phyloP scores from a whole-genome alignment of 225 moss, liverwort and hornwort genomes.

The Marchantia polymorpha region DNA sequence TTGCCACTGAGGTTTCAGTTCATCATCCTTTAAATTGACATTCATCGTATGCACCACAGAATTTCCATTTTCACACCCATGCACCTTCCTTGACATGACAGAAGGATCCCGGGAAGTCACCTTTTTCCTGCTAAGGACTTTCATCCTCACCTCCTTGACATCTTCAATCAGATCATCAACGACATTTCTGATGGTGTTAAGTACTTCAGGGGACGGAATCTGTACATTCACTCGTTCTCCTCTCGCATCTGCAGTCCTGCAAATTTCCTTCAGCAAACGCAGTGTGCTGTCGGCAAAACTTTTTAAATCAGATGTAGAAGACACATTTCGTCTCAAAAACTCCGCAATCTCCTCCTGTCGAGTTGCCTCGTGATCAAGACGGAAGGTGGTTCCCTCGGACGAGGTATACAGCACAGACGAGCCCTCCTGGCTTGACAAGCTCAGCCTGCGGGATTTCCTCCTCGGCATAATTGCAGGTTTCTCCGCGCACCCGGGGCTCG shows the following conservation, averaged over 20 bases:
- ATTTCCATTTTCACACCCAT: neutral
- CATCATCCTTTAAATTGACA: neutral
- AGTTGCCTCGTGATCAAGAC: conserved; percentile 1
- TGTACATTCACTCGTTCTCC: neutral
- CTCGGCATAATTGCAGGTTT: too few species aligned
- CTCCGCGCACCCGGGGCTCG: neutral
- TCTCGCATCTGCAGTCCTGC: neutral
- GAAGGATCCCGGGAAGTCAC: neutral
- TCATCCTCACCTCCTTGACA: conserved; percentile 7
- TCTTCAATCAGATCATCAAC: conserved; percentile 12
- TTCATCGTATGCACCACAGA: neutral
- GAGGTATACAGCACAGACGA: too few species aligned
- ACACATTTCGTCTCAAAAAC: neutral
- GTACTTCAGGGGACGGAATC: conserved; percentile 1
- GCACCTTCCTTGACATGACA: neutral
- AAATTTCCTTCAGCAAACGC: neutral
- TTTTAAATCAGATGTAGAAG: neutral
- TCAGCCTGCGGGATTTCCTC: neutral
- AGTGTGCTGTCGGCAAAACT: neutral
- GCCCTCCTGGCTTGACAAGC: neutral
- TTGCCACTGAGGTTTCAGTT: neutral
- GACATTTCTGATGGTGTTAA: neutral
- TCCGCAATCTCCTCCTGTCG: conserved; percentile 10
- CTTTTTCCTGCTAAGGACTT: neutral
- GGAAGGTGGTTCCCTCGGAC: neutral